phyloP scores from a whole-genome alignment of 345 rosid genomes.

The Eucalyptus marginata region DNA sequence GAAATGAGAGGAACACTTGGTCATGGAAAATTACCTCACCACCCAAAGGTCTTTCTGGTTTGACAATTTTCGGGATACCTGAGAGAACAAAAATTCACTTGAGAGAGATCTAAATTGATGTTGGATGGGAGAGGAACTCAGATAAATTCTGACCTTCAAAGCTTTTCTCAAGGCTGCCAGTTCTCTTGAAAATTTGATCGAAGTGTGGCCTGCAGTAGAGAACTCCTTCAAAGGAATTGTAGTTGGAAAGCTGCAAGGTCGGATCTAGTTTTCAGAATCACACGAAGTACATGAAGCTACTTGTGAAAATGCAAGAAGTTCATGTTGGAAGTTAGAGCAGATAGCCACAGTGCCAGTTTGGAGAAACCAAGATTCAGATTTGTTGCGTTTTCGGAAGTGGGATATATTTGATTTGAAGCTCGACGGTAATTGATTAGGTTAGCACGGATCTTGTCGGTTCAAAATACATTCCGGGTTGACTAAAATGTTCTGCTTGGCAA shows the following conservation, averaged over 20 bases:
- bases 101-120: not conserved
- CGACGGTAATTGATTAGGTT: not conserved
- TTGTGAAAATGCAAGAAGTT: not conserved
- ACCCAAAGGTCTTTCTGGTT: constrained; percentile 54
- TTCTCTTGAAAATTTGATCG: constrained; percentile 86
- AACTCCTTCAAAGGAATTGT: constrained; percentile 95
- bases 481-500: not conserved
- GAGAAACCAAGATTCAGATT: not conserved
- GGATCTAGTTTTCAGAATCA: not conserved
- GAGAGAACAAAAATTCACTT: not conserved
- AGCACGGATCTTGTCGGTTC: not conserved
- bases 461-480: not conserved
- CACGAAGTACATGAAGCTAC: not conserved
- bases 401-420: not conserved
- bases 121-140: not conserved
- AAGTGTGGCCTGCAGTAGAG: constrained; percentile 93
- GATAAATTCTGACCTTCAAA: constrained; percentile 48
- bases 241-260: constrained; percentile 66
- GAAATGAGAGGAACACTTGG: not conserved
- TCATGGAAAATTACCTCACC: constrained; percentile 39
- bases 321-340: not conserved
- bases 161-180: constrained; percentile 94
- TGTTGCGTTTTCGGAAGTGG: not conserved
- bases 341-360: not conserved
- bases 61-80: constrained; percentile 85